These are phyloP conservation scores for Pythium volutum DNA, from an alignment of 352 stramenopile genomes.

Conservation along the genomic window DNA sequence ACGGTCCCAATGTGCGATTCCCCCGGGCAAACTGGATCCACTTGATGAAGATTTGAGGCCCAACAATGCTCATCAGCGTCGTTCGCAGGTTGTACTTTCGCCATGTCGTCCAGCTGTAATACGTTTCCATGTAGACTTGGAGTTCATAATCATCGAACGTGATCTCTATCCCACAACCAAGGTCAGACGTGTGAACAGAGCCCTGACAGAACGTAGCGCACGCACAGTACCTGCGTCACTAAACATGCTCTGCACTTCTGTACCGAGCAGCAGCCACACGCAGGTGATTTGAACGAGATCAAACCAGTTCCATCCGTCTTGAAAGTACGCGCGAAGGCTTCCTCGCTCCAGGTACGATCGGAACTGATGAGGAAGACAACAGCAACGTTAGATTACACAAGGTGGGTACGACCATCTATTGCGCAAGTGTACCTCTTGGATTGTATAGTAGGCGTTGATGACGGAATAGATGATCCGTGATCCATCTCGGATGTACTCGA, in stretches of 20 bases:
- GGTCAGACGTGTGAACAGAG: background rate
- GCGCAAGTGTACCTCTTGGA: conserved; percentile 46
- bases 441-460: conserved; percentile 71
- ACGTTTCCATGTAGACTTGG: conserved; percentile 55
- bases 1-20: conserved; percentile 60
- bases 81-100: conserved; percentile 68
- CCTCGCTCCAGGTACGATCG: conserved; percentile 48
- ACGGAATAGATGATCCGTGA: conserved; percentile 51
- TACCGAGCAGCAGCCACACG: conserved; percentile 60
- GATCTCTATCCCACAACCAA: background rate
- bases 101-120: conserved; percentile 54
- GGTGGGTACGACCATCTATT: background rate
- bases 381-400: background rate
- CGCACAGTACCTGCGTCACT: conserved; percentile 26
- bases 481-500: conserved; percentile 60
- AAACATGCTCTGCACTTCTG: conserved; percentile 47
- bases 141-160: conserved; percentile 43
- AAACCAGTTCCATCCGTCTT: conserved; percentile 79
- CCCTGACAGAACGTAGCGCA: background rate
- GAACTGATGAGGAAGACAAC: conserved; percentile 24
- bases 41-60: conserved; percentile 73
- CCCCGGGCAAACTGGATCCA: conserved; percentile 81
- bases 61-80: conserved; percentile 76
- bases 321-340: conserved; percentile 55
- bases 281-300: conserved; percentile 69